phyloP scores from a whole-genome alignment of 2,329 filamentous ascomycete species.

The Talaromyces verruculosus region DNA sequence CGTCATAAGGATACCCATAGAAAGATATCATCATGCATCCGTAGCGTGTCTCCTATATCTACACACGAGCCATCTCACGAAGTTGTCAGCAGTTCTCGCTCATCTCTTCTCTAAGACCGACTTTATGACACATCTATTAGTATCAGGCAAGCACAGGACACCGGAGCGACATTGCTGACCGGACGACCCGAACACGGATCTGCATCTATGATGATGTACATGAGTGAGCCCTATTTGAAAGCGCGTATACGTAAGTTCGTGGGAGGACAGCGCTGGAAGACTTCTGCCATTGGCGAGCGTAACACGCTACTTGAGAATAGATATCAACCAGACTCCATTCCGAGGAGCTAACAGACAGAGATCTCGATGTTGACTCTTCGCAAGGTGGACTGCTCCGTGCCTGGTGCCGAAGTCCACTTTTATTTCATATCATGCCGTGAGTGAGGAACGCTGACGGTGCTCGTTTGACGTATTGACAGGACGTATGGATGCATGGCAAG shows the following conservation, averaged over 20 bases:
- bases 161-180: neutral
- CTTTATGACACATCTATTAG: conserved; percentile 4
- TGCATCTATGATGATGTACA: neutral
- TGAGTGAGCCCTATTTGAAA: neutral
- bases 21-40: conserved; percentile 14
- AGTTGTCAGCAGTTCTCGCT: neutral
- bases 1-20: neutral
- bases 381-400: neutral
- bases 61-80: neutral
- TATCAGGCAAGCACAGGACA: neutral
- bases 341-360: neutral
- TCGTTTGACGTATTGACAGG: neutral
- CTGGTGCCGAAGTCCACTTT: neutral
- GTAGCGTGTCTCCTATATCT: neutral
- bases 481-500: too few relatives aligned
- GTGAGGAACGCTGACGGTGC: neutral
- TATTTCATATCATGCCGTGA: neutral
- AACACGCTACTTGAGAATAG: neutral
- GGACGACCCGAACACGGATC: conserved; percentile 2
- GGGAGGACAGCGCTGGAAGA: neutral
- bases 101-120: neutral
- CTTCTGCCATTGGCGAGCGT: neutral
- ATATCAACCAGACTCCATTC: neutral
- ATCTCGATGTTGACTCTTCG: neutral
- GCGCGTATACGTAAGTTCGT: neutral